Percentiles rank a stretch among this genome's conserved stretches.
phyloP scores from a whole-genome alignment of 441 rosid genomes.

The Syzygium malaccense region DNA sequence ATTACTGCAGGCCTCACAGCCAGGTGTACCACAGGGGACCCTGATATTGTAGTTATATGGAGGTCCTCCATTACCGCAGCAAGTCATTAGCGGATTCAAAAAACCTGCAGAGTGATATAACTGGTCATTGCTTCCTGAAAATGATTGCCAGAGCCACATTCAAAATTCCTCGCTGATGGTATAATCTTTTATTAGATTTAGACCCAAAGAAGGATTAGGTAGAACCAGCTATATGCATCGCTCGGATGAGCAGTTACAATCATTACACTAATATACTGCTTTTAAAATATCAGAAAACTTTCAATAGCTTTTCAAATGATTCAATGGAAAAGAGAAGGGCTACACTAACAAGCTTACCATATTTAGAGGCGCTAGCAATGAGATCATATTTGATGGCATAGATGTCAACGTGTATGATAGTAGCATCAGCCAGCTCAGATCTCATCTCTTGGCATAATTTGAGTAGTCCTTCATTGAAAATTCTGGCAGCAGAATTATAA shows the following conservation, averaged over 20 bases:
- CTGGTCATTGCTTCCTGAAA: not conserved
- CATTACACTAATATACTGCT: not conserved
- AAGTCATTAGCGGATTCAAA: constrained; percentile 61
- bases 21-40: constrained; percentile 57
- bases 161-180: not conserved
- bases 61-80: constrained; percentile 80
- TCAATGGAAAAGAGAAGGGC: not conserved
- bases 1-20: constrained; percentile 30
- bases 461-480: constrained; percentile 50
- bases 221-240: not conserved
- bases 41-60: constrained; percentile 65
- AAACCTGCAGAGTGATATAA: constrained; percentile 37
- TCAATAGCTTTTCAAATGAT: not conserved
- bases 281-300: not conserved
- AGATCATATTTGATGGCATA: constrained; percentile 68
- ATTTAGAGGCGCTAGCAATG: constrained; percentile 42
- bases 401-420: constrained; percentile 62
- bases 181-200: not conserved
- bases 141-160: not conserved
- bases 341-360: constrained; percentile 29
- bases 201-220: not conserved
- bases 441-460: constrained; percentile 38
- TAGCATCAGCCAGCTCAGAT: constrained; percentile 35
- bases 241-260: not conserved
- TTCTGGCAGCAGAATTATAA: constrained; percentile 51